Base-by-base conservation (phyloP, 2,329 filamentous ascomycete species). In the Beauveria varroae region DNA sequence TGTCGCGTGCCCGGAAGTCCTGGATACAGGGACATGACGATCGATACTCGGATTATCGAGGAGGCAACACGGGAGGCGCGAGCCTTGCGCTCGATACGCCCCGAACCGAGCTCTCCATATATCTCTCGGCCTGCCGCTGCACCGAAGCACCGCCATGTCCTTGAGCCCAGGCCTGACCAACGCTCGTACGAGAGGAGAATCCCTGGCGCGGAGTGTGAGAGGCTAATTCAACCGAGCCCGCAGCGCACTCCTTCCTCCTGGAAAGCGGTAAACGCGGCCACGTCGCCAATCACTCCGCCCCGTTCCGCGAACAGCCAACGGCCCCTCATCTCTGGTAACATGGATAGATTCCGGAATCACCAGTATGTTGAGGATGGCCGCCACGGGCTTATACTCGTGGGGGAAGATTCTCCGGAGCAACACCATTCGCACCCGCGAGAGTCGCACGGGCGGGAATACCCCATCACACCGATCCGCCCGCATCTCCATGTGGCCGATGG, bases 21-120 rank as follows among this genome's bases (percentile, higher is more conserved):
- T n/a, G 80, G 81, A 16, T 91, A 86, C 71, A 83, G 80, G 12
- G 80, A 81, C 52, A 90, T 91, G 87, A 74, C 81, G 24, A 91
- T 93, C 67, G 79, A 83, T 60, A 76, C 76, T 3, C 70, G 73
- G 0, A 80, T 88, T 49, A 79, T 90, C 20, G 68, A 71, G 24
- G 72, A 78, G 16, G 83, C 86, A 3, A 80, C 80, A 0, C 68
- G 22, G 16, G 56, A 58, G 8, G 56, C 56, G 5, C 44, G 16
- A 12, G 34, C 30, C 34, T 24, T 34, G 3, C 56, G 56, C 34
- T 50, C 56, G 30, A 50, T 58, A 12, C 56, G 56, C 46, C 20
- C 28, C 12, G 44, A 58, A 4, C 46, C 56, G 20, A 51, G 46
- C 18, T 41, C 46, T 3, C 16, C 46, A 41, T 58, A 43, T 5